Evolutionary conservation across 2,329 filamentous ascomycete species (phyloP).

Genomic region (Aspergillus tubingensis): DNA sequence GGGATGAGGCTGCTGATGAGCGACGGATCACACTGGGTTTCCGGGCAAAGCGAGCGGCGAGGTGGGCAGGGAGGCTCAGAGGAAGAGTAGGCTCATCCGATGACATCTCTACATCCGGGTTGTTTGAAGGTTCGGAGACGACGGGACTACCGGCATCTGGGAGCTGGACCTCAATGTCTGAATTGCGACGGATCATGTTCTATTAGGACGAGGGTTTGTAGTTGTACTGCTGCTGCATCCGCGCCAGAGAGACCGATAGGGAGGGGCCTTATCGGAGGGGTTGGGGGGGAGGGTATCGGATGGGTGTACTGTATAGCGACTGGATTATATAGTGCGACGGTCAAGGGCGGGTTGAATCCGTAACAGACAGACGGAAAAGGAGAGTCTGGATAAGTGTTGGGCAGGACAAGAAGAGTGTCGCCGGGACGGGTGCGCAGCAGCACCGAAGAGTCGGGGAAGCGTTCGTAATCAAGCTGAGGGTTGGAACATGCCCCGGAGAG

Average conservation of each 20-base stretch:
- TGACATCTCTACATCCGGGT: conserved; percentile 47
- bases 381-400: not conserved
- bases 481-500: conserved; percentile 23
- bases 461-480: not conserved
- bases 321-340: conserved; percentile 2
- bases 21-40: conserved; percentile 56
- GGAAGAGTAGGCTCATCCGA: conserved; percentile 39
- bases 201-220: conserved; percentile 4
- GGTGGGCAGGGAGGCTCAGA: conserved; percentile 59
- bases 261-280: conserved; percentile 14
- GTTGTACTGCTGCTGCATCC: conserved; percentile 55
- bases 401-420: not conserved
- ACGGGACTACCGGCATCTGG: conserved; percentile 36
- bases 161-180: conserved; percentile 45
- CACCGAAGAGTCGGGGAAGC: not conserved
- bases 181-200: conserved; percentile 46
- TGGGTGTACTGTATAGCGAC: not conserved
- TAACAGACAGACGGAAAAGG: not conserved
- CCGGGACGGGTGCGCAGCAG: not conserved
- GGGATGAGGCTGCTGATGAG: conserved; percentile 64
- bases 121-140: conserved; percentile 28
- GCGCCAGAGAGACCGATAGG: conserved; percentile 1
- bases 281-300: not conserved
- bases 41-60: conserved; percentile 64
- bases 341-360: not conserved